Percentiles rank a stretch among this genome's conserved stretches.
Evolutionary conservation across 305 asterid genomes (phyloP).

Genomic region (Fraxinus baroniana): DNA sequence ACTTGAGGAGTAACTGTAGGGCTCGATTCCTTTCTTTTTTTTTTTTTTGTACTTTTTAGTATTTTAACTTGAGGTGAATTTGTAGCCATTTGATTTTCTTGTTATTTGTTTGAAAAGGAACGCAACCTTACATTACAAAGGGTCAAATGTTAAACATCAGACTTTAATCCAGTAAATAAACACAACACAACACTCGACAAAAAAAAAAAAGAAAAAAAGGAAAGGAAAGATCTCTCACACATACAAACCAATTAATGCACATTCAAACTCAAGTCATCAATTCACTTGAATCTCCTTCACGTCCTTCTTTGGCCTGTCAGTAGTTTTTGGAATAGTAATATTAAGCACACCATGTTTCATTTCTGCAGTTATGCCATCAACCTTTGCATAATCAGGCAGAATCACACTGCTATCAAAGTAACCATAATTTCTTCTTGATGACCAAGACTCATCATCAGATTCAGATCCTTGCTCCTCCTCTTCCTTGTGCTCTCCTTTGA

Average conservation of each 20-base stretch:
- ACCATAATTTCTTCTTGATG: neutral
- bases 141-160: neutral
- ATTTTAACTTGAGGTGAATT: neutral
- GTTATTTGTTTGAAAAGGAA: neutral
- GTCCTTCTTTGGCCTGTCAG: neutral
- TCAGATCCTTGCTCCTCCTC: neutral
- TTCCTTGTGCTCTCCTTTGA: slow-evolving; percentile 2
- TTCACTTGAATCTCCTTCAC: neutral
- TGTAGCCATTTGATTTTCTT: neutral
- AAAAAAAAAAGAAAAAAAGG: too few relatives aligned
- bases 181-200: neutral
- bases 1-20: neutral
- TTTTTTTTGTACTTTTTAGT: neutral
- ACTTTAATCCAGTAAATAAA: neutral
- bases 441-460: neutral
- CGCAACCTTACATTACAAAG: neutral
- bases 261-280: neutral
- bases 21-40: too few relatives aligned
- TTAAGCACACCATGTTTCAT: neutral
- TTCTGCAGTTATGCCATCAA: neutral
- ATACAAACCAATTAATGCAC: neutral
- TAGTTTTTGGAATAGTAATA: neutral
- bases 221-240: neutral
- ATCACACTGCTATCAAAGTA: neutral
- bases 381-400: neutral